These are phyloP conservation scores for Plectosphaerella sp. DNA, from an alignment of 2,329 filamentous ascomycete species.

Conservation along the genomic window DNA sequence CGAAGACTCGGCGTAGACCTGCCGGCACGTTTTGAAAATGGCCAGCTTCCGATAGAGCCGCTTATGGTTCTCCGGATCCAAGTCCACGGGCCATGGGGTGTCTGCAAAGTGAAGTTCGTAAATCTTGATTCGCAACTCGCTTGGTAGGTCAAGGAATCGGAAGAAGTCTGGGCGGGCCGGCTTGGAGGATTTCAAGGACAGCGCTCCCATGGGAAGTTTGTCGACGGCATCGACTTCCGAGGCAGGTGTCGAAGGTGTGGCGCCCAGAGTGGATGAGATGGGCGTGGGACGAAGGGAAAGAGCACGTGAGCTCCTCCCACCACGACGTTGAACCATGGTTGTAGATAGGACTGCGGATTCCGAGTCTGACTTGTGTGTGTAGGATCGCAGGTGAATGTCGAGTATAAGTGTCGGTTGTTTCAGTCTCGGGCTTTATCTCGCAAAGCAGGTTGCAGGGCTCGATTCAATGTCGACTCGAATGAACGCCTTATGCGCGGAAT, in stretches of 20 bases:
- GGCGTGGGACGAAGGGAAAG: conserved; percentile 10
- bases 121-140: conserved; percentile 65
- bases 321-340: conserved; percentile 12
- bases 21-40: conserved; percentile 56
- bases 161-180: conserved; percentile 40
- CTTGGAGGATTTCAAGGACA: conserved; percentile 34
- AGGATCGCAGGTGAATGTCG: not conserved
- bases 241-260: conserved; percentile 28
- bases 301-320: conserved; percentile 26
- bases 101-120: conserved; percentile 60
- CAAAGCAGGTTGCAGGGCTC: conserved; percentile 3
- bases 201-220: conserved; percentile 33
- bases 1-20: conserved; percentile 59
- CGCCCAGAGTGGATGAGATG: conserved; percentile 21
- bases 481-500: not conserved
- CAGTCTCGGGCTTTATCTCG: not conserved
- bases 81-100: conserved; percentile 43
- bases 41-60: conserved; percentile 54
- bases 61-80: conserved; percentile 63
- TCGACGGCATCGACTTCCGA: conserved; percentile 35
- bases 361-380: not conserved
- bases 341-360: not conserved
- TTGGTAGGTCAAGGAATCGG: conserved; percentile 62
- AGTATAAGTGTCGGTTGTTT: conserved; percentile 6
- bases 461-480: not conserved